phyloP scores from a whole-genome alignment of 2,329 filamentous ascomycete genomes.

The Myrmaecium sp. region DNA sequence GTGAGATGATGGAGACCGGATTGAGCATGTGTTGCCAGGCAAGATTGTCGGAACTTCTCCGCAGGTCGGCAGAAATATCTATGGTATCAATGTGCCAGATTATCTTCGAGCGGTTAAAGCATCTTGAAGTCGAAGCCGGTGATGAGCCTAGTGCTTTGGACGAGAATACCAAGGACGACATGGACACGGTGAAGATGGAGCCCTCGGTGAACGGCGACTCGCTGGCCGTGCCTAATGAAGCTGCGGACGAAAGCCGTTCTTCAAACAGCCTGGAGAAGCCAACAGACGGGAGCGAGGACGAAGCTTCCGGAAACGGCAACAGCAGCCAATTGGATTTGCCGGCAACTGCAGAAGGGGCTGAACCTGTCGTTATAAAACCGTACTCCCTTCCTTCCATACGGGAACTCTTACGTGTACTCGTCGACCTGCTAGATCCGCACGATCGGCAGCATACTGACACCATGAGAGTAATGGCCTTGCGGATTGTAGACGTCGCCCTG shows the following conservation, averaged over 20 bases:
- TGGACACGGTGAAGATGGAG: constrained; percentile 70
- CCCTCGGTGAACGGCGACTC: constrained; percentile 51
- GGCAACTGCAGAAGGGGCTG: constrained; percentile 22
- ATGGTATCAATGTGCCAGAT: constrained; percentile 99
- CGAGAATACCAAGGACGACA: constrained; percentile 47
- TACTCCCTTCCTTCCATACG: constrained; percentile 90
- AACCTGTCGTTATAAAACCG: constrained; percentile 49
- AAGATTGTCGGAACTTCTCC: constrained; percentile 74
- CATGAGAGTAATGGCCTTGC: constrained; percentile 91
- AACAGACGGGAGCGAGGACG: constrained; percentile 18
- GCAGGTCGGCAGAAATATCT: constrained; percentile 82
- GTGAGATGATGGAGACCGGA: constrained; percentile 98
- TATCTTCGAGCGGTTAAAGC: constrained; percentile 85
- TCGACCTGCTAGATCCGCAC: constrained; percentile 84
- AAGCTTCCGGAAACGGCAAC: constrained; percentile 18
- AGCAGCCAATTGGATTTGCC: constrained; percentile 27
- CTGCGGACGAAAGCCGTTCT: constrained; percentile 18
- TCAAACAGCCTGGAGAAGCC: constrained; percentile 15
- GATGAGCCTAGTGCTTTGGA: constrained; percentile 50
- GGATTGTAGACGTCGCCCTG: constrained; percentile 91
- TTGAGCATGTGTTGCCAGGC: constrained; percentile 94
- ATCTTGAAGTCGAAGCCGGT: constrained; percentile 60
- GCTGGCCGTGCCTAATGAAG: constrained; percentile 19
- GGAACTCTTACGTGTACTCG: constrained; percentile 83
- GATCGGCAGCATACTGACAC: constrained; percentile 85